Percentiles rank a stretch among this genome's conserved stretches.
phyloP scores from a whole-genome alignment of 805 yeast genomes.

The Wickerhamiella hasegawae region DNA sequence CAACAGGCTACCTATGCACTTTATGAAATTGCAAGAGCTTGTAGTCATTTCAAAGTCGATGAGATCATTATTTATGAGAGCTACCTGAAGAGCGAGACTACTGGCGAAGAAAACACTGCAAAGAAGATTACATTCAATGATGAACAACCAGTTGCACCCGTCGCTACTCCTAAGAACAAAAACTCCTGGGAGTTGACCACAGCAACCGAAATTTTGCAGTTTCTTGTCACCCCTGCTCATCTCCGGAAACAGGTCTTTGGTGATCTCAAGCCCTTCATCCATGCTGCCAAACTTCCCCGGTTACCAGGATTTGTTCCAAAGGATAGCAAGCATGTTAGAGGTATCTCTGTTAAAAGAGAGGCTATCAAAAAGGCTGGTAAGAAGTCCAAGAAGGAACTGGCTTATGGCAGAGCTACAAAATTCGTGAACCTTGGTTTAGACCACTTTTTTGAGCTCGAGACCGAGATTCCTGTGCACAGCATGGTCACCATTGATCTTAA shows the following conservation, averaged over 20 bases:
- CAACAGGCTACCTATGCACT: slow-evolving; percentile 60
- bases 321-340: slow-evolving; percentile 21
- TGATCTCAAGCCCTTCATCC: slow-evolving; percentile 28
- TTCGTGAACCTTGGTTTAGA: slow-evolving; percentile 62
- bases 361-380: slow-evolving; percentile 25
- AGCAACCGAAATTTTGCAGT: slow-evolving; percentile 52
- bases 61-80: slow-evolving; percentile 62
- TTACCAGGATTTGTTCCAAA: slow-evolving; percentile 56
- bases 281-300: slow-evolving; percentile 57
- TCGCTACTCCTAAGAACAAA: slow-evolving; percentile 8
- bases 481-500: slow-evolving; percentile 66
- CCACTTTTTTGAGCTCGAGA: slow-evolving; percentile 38
- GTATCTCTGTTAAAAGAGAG: slow-evolving; percentile 48
- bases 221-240: slow-evolving; percentile 73
- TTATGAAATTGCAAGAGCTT: slow-evolving; percentile 66
- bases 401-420: slow-evolving; percentile 42
- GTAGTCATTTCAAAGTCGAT: slow-evolving; percentile 49
- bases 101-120: slow-evolving; percentile 17
- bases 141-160: slow-evolving; percentile 9
- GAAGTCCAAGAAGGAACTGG: slow-evolving; percentile 34
- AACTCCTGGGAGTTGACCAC: slow-evolving; percentile 13
- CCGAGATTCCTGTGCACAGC: slow-evolving; percentile 55
- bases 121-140: slow-evolving; percentile 18
- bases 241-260: slow-evolving; percentile 50
- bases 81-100: slow-evolving; percentile 15